Conservation (phyloP, 2,329 filamentous ascomycete species). For the Aspergillus fijiensis region DNA sequence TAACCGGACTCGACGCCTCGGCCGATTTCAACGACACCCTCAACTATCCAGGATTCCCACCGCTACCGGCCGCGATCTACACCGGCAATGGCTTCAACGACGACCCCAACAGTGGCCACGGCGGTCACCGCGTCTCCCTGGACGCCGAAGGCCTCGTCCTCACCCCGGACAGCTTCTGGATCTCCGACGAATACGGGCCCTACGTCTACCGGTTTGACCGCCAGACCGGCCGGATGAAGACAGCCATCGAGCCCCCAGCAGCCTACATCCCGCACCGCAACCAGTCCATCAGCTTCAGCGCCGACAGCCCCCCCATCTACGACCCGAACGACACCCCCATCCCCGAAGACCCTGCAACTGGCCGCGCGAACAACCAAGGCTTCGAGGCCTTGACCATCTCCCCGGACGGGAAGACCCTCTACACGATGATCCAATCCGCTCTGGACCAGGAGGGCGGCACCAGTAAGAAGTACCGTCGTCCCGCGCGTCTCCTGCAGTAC, state of each 20-base stretch:
- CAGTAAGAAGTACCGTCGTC: constrained; percentile 54
- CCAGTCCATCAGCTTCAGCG: constrained; percentile 60
- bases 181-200: constrained; percentile 69
- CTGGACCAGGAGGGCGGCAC: constrained; percentile 62
- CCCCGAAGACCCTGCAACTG: constrained; percentile 59
- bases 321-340: constrained; percentile 48
- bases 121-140: constrained; percentile 59
- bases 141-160: constrained; percentile 68
- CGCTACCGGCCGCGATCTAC: constrained; percentile 63
- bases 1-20: constrained; percentile 65
- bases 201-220: constrained; percentile 66
- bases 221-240: constrained; percentile 56
- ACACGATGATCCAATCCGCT: constrained; percentile 65
- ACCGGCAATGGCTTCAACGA: constrained; percentile 67
- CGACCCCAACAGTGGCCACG: constrained; percentile 56
- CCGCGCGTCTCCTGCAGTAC: constrained; percentile 65
- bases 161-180: constrained; percentile 64
- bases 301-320: constrained; percentile 64
- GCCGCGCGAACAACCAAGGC: constrained; percentile 72
- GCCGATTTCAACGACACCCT: constrained; percentile 47
- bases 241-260: constrained; percentile 63
- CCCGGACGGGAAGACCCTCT: constrained; percentile 62
- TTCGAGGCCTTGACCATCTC: constrained; percentile 68
- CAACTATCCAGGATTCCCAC: constrained; percentile 59
- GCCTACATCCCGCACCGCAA: constrained; percentile 66